phyloP scores from a whole-genome alignment of 73 alveolate species.

The Tetrahymena borealis region DNA sequence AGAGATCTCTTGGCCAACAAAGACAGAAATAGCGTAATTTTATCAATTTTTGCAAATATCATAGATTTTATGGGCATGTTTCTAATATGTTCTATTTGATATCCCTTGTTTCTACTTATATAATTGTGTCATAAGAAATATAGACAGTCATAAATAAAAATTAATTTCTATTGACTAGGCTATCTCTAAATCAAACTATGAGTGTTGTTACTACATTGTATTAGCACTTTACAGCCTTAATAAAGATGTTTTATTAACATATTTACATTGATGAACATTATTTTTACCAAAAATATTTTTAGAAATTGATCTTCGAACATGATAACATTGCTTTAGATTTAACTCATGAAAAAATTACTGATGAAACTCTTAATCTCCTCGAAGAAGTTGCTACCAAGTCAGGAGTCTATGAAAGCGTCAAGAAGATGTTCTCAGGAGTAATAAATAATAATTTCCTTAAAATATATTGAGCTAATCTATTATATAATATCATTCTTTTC shows the following conservation, averaged over 20 bases:
- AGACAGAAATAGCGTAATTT: constrained; percentile 30
- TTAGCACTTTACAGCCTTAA: too few species aligned
- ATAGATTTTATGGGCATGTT: neutral
- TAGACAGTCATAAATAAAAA: too few species aligned
- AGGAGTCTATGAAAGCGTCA: constrained; percentile 27
- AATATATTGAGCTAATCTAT: neutral
- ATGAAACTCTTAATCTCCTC: neutral
- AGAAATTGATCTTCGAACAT: constrained; percentile 15
- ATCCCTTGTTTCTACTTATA: too few species aligned
- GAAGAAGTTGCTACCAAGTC: constrained; percentile 11
- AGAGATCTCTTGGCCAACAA: constrained; percentile 43
- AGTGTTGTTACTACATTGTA: too few species aligned
- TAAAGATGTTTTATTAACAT: too few species aligned
- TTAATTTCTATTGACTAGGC: too few species aligned
- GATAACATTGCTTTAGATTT: constrained; percentile 61
- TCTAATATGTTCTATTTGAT: neutral
- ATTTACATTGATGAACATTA: too few species aligned
- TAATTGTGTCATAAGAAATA: too few species aligned
- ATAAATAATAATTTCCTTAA: neutral
- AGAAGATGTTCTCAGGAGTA: neutral
- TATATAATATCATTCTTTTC: neutral
- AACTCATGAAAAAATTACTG: constrained; percentile 71
- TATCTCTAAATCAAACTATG: too few species aligned
- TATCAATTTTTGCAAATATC: neutral
- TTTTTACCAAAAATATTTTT: too few species aligned